Evolutionary conservation across 768 basidiomycete species (phyloP), one percentile per base, ranked within the genome.

Genomic region (Pleurotus salmoneostramineus): DNA sequence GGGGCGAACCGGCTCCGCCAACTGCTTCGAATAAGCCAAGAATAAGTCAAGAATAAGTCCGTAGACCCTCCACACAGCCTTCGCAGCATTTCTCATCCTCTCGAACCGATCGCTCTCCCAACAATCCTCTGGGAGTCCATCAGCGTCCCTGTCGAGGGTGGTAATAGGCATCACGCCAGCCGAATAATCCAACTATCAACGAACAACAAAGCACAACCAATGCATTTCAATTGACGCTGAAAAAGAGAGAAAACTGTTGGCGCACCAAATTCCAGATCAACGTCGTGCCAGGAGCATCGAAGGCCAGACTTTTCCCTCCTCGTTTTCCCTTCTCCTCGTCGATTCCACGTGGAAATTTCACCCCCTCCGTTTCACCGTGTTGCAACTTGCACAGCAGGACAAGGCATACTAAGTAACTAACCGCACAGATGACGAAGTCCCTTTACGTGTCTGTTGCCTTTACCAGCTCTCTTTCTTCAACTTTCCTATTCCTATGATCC

Each of bases 181-280:
- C 2, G 78, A 68, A 59, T 78, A 82, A 63, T 88, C 84, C 27
- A 85, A 69, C 81, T 81, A 56, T n/a, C n/a, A n/a, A n/a, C n/a
- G 11, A 49, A 36, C 7, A 57, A 37, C 17, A 56, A 33, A 36
- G 34, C 5, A 61, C 10, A 50, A 45, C 34, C 27, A 36, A 48
- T 6, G 14, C 14, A n/a, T n/a, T 6, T 40, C 6, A 40, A 6
- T 40, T 14, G 14, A 40, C 14, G 14, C 6, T 6, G 36, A 56
- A 34, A 43, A 37, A 31, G 45, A 36, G 45, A 37, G 35, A 10
- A 44, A 35, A 11, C 15, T 55, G 60, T 40, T 36, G 8, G 74
- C 83, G 45, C 45, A 87, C 87, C 64, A 89, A 61, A 59, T 85
- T 90, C 71, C 86, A 91, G 34, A 90, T 63, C 63, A 84, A 82